A percentile compares a stretch with the other conserved stretches of the same genome.
These are phyloP conservation scores for Pseudopyricularia javanii DNA, from an alignment of 2,329 filamentous ascomycete species.

Conservation along the genomic window DNA sequence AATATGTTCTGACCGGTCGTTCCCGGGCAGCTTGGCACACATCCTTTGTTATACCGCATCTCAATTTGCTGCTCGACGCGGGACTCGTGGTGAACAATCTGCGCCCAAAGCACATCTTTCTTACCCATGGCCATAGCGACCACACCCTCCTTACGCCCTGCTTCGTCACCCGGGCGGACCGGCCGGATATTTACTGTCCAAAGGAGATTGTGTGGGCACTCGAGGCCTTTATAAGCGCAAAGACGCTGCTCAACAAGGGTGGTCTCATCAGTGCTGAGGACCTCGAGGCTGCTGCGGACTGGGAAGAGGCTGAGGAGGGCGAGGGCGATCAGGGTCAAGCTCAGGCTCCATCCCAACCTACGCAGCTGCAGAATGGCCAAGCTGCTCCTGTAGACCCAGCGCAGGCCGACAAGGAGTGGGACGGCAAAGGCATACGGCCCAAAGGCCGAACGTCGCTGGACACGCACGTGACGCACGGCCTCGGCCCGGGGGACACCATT, in stretches of 20 bases:
- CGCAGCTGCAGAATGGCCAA: not conserved
- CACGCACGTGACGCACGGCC: slow-evolving; percentile 26
- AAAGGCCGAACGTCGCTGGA: slow-evolving; percentile 9
- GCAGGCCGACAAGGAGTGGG: not conserved
- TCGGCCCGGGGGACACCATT: slow-evolving; percentile 21
- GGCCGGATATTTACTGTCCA: slow-evolving; percentile 33
- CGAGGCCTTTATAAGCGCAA: slow-evolving; percentile 25
- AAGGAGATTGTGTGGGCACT: slow-evolving; percentile 23
- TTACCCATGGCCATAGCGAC: slow-evolving; percentile 36
- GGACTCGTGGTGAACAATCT: slow-evolving; percentile 31
- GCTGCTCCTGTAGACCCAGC: not conserved
- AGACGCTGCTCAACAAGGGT: slow-evolving; percentile 27
- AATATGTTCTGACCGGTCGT: slow-evolving; percentile 29
- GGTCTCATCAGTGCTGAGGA: slow-evolving; percentile 18
- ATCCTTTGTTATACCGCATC: slow-evolving; percentile 35
- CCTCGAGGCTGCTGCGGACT: slow-evolving; percentile 1
- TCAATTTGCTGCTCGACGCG: slow-evolving; percentile 35
- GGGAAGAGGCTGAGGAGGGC: not conserved
- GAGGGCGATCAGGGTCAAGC: not conserved
- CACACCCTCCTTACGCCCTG: slow-evolving; percentile 29
- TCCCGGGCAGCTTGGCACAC: slow-evolving; percentile 39
- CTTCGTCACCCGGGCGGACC: slow-evolving; percentile 29
- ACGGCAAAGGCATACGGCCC: slow-evolving; percentile 1
- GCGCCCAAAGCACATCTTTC: slow-evolving; percentile 34
- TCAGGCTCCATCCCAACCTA: not conserved